These are phyloP conservation scores for Phlebopus sp. DNA, from an alignment of 1,284 basidiomycete species.

Conservation along the genomic window DNA sequence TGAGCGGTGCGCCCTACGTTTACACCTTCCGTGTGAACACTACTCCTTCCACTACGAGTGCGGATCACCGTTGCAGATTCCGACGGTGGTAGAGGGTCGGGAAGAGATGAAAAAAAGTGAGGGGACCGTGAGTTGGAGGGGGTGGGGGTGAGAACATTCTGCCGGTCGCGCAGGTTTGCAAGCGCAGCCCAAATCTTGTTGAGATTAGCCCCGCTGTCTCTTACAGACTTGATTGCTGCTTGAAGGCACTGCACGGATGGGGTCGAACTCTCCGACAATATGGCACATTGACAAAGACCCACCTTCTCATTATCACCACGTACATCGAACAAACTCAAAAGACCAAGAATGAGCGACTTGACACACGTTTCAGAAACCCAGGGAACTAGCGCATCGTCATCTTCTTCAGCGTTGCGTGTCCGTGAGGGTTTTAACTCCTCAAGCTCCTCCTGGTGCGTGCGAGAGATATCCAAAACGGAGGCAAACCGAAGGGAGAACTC, in stretches of 20 bases:
- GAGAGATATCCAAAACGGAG: constrained; percentile 50
- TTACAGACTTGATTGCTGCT: constrained; percentile 49
- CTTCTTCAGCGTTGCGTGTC: constrained; percentile 35
- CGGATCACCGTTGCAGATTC: constrained; percentile 21
- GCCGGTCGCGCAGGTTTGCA: constrained; percentile 41
- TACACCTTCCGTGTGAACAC: constrained; percentile 40
- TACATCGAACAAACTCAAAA: constrained; percentile 52
- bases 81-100: constrained; percentile 56
- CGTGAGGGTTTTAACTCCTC: constrained; percentile 51
- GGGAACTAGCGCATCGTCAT: constrained; percentile 39
- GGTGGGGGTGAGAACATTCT: constrained; percentile 21
- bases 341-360: constrained; percentile 56
- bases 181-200: constrained; percentile 61
- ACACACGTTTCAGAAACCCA: constrained; percentile 66
- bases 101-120: constrained; percentile 37
- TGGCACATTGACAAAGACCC: constrained; percentile 24
- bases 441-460: constrained; percentile 58
- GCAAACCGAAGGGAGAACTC: constrained; percentile 71
- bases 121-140: constrained; percentile 7
- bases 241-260: constrained; percentile 39
- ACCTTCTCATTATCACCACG: constrained; percentile 42
- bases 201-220: constrained; percentile 50
- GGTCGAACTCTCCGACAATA: constrained; percentile 1
- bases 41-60: constrained; percentile 30
- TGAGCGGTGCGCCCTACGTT: constrained; percentile 52